Base-by-base conservation (phyloP, 148 eudicot genomes). In the Linanthus parryae region DNA sequence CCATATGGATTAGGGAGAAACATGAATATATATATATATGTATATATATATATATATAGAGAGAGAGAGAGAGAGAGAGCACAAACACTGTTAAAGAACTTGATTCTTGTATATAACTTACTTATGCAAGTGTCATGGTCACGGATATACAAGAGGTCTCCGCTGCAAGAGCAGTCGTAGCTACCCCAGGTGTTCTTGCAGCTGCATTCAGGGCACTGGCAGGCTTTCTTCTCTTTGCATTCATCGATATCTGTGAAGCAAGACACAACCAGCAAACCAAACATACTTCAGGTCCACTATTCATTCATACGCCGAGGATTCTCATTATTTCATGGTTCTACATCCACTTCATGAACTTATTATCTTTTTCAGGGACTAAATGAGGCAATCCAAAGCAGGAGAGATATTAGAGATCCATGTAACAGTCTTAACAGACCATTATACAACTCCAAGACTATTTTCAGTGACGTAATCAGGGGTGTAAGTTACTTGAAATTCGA, bases 111-210 rank as follows among this genome's bases (percentile, higher is more conserved):
- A 21, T 47, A 14, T 8, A 57, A 60, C 90, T 62, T 63, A 91
- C 98, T 79, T 74, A 91, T 86, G 73, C 98, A 91, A 40, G 94
- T 81, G 67, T 86, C 98, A 48, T 86, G 95, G 52, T 91, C 98
- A 58, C 68, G 74, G 33, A 86, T 86, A 58, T 91, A 91, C 75
- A 91, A 57, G 21, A 77, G 81, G 59, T 76, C 87, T 45, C 94
- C 77, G 47, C 78, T 71, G 53, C 98, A 91, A 55, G 73, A 51
- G 66, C 98, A 91, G 0, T 86, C 87, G 33, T 86, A 92, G 77
- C 96, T 88, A 30, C 99, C 98, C 99, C 99, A 92, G 18, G 84
- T 88, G 66, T 92, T 75, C 74, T 75, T 87, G 74, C 98, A 92
- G 79, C 70, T 79, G 78, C 98, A 92, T 63, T 87, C 87, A 34